phyloP scores from a whole-genome alignment of 345 rosid species.

The Eucalyptus microcorys region DNA sequence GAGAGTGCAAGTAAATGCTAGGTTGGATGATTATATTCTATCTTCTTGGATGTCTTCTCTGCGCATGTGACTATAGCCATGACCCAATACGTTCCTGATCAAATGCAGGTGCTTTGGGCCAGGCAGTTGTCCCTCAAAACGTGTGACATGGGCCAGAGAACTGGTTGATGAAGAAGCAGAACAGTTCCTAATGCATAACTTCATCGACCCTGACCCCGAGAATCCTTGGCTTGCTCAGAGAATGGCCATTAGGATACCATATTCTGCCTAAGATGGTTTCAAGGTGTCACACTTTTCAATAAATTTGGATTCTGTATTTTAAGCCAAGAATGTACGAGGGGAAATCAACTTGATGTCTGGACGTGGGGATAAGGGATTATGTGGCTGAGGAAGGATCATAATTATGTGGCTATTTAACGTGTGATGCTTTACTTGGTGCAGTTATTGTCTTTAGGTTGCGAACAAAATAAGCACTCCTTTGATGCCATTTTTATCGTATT shows the following conservation, averaged over 20 bases:
- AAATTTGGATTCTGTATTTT: neutral
- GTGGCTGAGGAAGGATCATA: neutral
- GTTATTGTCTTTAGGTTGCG: neutral
- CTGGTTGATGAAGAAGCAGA: conserved; percentile 83
- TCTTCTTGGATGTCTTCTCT: neutral
- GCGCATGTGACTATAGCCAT: neutral
- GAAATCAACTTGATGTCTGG: neutral
- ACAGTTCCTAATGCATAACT: conserved; percentile 61
- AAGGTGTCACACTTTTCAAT: neutral
- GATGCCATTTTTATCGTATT: neutral
- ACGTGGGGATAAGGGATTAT: neutral
- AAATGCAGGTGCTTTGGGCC: conserved; percentile 73
- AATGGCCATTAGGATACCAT: conserved; percentile 68
- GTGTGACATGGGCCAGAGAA: conserved; percentile 82
- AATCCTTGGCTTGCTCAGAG: conserved; percentile 77
- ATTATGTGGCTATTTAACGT: neutral
- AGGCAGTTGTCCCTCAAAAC: conserved; percentile 61
- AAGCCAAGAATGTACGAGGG: neutral
- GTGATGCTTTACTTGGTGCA: neutral
- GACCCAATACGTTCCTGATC: neutral
- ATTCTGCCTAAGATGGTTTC: conserved; percentile 32
- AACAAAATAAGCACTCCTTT: neutral
- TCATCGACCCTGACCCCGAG: conserved; percentile 65
- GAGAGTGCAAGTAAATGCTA: neutral
- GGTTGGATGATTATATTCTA: neutral